A percentile compares a stretch with the other conserved stretches of the same genome.
phyloP scores from a whole-genome alignment of 495 filamentous ascomycete species.

The Talaromyces proteolyticus region DNA sequence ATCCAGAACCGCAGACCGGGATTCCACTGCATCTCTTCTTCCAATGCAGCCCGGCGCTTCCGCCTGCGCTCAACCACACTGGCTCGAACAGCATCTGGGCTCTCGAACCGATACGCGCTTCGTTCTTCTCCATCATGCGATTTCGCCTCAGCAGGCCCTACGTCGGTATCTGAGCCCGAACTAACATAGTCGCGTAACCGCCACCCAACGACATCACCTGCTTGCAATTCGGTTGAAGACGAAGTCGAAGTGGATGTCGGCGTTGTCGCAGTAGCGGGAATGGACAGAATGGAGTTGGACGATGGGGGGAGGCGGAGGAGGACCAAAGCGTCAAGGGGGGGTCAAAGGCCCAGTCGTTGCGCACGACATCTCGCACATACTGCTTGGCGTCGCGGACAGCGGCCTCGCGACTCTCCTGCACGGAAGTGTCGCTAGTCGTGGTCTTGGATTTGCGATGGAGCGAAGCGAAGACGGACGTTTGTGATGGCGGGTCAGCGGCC shows the following conservation, averaged over 20 bases:
- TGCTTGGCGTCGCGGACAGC: conserved; percentile 37
- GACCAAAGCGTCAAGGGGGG: conserved; percentile 10
- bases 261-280: not conserved
- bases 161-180: conserved; percentile 27
- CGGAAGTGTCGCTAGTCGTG: not conserved
- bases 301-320: conserved; percentile 15
- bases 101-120: conserved; percentile 58
- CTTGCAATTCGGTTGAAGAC: conserved; percentile 12
- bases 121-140: not conserved
- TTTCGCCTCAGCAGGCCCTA: not conserved
- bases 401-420: conserved; percentile 27
- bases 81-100: conserved; percentile 51
- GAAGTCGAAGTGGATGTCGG: conserved; percentile 9
- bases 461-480: conserved; percentile 11
- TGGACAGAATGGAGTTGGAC: conserved; percentile 6
- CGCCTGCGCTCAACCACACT: conserved; percentile 46
- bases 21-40: conserved; percentile 81
- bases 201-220: conserved; percentile 29
- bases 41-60: conserved; percentile 50
- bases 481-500: conserved; percentile 14
- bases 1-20: conserved; percentile 70
- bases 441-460: conserved; percentile 6
- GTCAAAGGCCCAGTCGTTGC: conserved; percentile 38
- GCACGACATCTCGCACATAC: conserved; percentile 34
- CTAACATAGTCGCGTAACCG: conserved; percentile 21